These are phyloP conservation scores for Irpex sp. DNA, from an alignment of 1,284 basidiomycete species.

Conservation along the genomic window DNA sequence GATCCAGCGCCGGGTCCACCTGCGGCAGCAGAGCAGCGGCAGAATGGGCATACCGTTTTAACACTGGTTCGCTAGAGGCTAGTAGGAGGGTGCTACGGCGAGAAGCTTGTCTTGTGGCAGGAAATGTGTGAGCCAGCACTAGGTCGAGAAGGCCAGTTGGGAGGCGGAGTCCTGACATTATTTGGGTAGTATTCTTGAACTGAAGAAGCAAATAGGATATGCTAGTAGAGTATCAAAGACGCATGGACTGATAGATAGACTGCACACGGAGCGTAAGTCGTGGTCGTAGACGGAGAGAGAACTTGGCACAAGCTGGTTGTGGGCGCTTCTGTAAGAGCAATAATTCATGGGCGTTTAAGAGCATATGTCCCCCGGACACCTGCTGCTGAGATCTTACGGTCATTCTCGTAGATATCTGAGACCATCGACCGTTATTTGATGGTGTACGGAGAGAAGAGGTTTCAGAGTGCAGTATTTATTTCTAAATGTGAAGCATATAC, in stretches of 20 bases:
- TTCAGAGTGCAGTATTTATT: too few species aligned
- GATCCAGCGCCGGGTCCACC: background rate
- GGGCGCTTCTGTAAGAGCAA: background rate
- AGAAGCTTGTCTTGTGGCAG: background rate
- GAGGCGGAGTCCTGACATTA: slow-evolving; percentile 1
- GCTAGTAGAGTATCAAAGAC: too few species aligned
- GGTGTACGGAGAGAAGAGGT: too few species aligned
- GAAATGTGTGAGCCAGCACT: slow-evolving; percentile 1
- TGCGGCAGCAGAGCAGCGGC: background rate
- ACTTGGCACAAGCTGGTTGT: background rate
- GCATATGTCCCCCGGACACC: background rate
- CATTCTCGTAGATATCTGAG: background rate
- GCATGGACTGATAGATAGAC: too few species aligned
- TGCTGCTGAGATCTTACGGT: background rate
- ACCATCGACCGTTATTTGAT: background rate
- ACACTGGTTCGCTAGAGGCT: background rate
- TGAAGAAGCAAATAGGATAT: too few species aligned
- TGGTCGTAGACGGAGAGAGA: background rate
- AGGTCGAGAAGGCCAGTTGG: slow-evolving; percentile 4
- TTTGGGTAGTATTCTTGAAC: background rate
- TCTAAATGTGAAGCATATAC: background rate
- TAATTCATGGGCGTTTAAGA: background rate
- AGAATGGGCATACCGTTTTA: slow-evolving; percentile 1
- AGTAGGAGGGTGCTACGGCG: background rate
- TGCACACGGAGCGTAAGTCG: too few species aligned